These are phyloP conservation scores for Leucocoprinus birnbaumii DNA, from an alignment of 768 basidiomycete genomes.

Conservation along the genomic window DNA sequence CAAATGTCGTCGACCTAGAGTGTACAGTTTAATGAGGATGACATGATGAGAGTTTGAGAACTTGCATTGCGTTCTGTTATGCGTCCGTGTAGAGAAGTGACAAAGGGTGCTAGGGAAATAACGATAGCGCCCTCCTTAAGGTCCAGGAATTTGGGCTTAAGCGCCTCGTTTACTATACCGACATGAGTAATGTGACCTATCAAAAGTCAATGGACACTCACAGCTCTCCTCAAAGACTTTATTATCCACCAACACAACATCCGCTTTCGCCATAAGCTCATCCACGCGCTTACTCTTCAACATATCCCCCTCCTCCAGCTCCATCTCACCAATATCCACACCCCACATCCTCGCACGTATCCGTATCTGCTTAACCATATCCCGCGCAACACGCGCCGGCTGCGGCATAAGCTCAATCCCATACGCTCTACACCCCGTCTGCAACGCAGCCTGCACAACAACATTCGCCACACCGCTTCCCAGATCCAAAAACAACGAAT, in stretches of 20 bases:
- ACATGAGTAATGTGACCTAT: conserved; percentile 9
- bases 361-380: conserved; percentile 72
- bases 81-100: conserved; percentile 66
- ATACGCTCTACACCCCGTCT: conserved; percentile 74
- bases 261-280: conserved; percentile 73
- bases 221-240: conserved; percentile 76
- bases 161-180: conserved; percentile 74
- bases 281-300: conserved; percentile 62
- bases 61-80: conserved; percentile 83
- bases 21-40: not conserved
- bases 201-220: conserved; percentile 36
- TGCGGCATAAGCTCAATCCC: conserved; percentile 77
- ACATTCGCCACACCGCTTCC: conserved; percentile 89
- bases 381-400: conserved; percentile 77
- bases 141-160: conserved; percentile 90
- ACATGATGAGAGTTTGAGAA: not conserved
- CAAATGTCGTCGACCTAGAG: conserved; percentile 72
- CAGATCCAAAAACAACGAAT: conserved; percentile 77
- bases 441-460: conserved; percentile 75
- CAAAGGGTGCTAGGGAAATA: conserved; percentile 84
- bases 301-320: conserved; percentile 87
- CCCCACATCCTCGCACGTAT: conserved; percentile 92
- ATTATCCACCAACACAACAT: conserved; percentile 90
- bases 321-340: conserved; percentile 67
- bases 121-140: conserved; percentile 91